Conservation (phyloP, 2,329 filamentous ascomycete genomes). For the Sarocladiaceae sp. region DNA sequence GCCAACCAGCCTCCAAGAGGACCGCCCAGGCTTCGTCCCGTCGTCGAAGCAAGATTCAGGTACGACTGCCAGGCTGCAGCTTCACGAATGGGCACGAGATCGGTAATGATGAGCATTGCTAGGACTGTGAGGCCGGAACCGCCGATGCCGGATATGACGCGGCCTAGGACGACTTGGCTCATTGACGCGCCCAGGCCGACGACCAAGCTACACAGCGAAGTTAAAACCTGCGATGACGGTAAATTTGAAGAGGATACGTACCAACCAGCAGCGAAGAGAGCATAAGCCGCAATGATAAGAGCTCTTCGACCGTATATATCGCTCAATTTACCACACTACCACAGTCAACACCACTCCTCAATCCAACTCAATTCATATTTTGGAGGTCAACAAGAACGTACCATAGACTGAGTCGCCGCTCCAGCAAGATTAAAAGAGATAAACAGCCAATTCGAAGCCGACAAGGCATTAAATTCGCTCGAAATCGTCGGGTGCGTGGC, state of each 20-base stretch:
- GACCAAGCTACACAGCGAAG: not conserved
- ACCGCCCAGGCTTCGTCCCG: slow-evolving; percentile 64
- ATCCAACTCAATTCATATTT: too few species aligned
- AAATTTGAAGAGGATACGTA: not conserved
- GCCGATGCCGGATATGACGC: not conserved
- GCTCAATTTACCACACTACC: slow-evolving; percentile 19
- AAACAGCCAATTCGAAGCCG: slow-evolving; percentile 43
- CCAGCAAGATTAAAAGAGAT: slow-evolving; percentile 27
- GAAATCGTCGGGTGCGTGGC: slow-evolving; percentile 61
- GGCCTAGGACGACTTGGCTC: not conserved
- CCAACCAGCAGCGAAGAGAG: slow-evolving; percentile 18
- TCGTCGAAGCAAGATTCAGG: slow-evolving; percentile 68
- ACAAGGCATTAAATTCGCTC: slow-evolving; percentile 54
- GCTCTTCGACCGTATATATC: slow-evolving; percentile 19
- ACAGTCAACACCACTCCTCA: not conserved
- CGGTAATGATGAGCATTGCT: slow-evolving; percentile 35
- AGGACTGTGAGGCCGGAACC: not conserved
- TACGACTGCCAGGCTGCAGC: slow-evolving; percentile 70
- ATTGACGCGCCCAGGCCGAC: not conserved
- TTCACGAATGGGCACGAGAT: slow-evolving; percentile 65
- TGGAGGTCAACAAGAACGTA: slow-evolving; percentile 21
- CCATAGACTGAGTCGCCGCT: slow-evolving; percentile 34
- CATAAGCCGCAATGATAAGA: slow-evolving; percentile 16
- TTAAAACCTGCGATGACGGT: not conserved
- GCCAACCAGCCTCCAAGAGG: slow-evolving; percentile 69